Base-by-base conservation (phyloP, 169 alveolate species). In the Eimeria necatrix region DNA sequence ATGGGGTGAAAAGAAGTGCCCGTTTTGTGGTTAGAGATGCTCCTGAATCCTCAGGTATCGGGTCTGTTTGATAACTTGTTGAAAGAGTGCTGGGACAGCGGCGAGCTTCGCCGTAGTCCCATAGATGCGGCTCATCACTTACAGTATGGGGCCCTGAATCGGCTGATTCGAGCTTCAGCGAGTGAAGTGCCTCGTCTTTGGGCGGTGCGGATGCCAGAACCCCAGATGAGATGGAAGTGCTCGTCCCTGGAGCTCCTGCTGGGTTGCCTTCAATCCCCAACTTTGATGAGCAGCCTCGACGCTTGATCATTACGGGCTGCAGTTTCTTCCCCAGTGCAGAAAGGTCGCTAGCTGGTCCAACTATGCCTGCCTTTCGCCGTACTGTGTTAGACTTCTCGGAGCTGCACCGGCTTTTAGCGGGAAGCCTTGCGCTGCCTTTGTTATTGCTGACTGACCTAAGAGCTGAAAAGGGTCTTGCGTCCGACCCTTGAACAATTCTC, bases 291-390 rank as follows among this genome's bases (percentile, higher is more conserved):
- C 46, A 9, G 20, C 10, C 4, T n/a, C 9, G 68, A 10, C 14
- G 18, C 76, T 56, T 83, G 1, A 51, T 18, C 52, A 41, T n/a
- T 53, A 52, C 73, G 12, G 74, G 76, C 8, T 83, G 74, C 76
- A 83, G 6, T 24, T 53, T 52, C 56, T 22, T 20, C 60, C 91
- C 91, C 18, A 83, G 6, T 56, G 91, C 91, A 12, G 53, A 9
- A 26, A 83, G 26, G 1, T 53, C 18, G 53, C 32, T 53, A 32
- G 91, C 18, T 8, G 32, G 12, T 53, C 9, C 24, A 51, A 52
- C 56, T 12, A 3, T 49, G 1, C 4, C 76, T 56, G 91, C 9
- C 32, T 18, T 16, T 26, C 46, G 18, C 60, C 53, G 20, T 2
- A 32, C 51, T 24, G 7, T 83, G 56, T 53, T 26, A 6, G 26